Evolutionary conservation across 225 moss, liverwort and hornwort species (phyloP), one percentile per base, ranked within the genome.

Genomic region (Pleurozium schreberi): DNA sequence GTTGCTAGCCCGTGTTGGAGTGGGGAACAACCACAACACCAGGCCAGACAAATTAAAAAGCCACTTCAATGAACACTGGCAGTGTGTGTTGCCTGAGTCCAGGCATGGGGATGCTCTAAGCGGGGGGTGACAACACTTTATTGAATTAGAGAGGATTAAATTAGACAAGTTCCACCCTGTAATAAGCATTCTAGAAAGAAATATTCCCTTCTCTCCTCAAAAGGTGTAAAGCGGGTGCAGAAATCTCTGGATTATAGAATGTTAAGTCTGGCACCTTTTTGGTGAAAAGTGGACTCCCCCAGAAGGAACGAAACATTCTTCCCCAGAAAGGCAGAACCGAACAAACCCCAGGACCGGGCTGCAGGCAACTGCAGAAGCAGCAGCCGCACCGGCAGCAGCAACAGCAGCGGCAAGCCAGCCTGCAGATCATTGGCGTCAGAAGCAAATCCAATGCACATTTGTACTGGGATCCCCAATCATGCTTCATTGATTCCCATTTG

Each of bases 401-500:
- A 49, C 33, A 49, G 33, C 60, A 12, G 13, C 12, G n/a, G n/a
- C n/a, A n/a, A 26, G 58, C 30, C 30, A 60, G 81, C 42, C n/a
- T n/a, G 74, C 75, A 90, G 84, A 89, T 92, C 92, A 62, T 40
- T 69, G 85, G 63, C 47, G 87, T 90, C 88, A 83, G 84, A 84
- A 67, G 55, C 31, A 82, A 87, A 91, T 92, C 92, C 81, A 91
- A 85, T 62, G 87, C 87, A 81, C 89, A 70, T 76, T 84, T 70
- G 84, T 58, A 87, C 89, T 69, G 75, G 20, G 92, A 91, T 91
- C 89, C 87, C 92, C 88, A 92, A 91, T 92, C 92, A 92, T 92
- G 85, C 88, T 80, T 88, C 90, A 86, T 86, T 90, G 88, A 90
- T 87, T 86, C 84, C 70, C 82, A 57, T 36, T 77, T 63, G 57